Base-by-base conservation (phyloP, 2,329 filamentous ascomycete species). In the Aureobasidium sp. region DNA sequence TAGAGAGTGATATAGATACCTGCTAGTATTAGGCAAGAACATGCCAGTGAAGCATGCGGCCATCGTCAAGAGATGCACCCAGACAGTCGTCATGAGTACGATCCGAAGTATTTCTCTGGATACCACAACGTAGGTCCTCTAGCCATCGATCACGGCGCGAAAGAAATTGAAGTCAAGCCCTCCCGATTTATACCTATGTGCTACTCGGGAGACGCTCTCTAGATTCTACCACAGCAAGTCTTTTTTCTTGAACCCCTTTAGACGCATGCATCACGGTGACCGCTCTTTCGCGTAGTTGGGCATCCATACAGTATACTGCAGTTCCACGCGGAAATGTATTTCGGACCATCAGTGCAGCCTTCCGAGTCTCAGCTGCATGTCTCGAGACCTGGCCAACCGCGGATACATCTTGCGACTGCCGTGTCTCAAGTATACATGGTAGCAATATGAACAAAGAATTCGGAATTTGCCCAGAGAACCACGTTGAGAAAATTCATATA, bases 301-400 rank as follows among this genome's bases (percentile, higher is more conserved):
- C 50, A 42, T 42, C 37, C 16, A 54, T 39, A 16, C 25, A 37
- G 34, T 5, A 37, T 14, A 25, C 8, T 39, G 25, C 42, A 48
- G 21, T 7, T 29, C 25, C n/a, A n/a, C 39, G 4, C 5, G 25
- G 42, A 58, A 39, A 45, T 32, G 37, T 42, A 45, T 50, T 36
- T 34, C 45, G 44, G 45, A 27, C 27, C 34, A 27, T 37, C 30
- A 27, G 54, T 42, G 41, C 41, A 47, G 54, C 54, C 45, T 49
- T 32, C 34, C 44, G 34, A 59, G 57, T 50, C 57, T 59, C 45
- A 59, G 57, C 57, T 59, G 57, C 45, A 59, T 49, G 57, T 59
- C 57, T 59, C 36, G 45, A 51, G 5, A 45, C 41, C 39, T 13
- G n/a, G 30, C 58, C 47, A 61, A 53, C 48, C 48, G 49, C 32